Percentiles rank a stretch among this genome's conserved stretches.
phyloP scores from a whole-genome alignment of 345 rosid species.

The Geranium rotundifolium region DNA sequence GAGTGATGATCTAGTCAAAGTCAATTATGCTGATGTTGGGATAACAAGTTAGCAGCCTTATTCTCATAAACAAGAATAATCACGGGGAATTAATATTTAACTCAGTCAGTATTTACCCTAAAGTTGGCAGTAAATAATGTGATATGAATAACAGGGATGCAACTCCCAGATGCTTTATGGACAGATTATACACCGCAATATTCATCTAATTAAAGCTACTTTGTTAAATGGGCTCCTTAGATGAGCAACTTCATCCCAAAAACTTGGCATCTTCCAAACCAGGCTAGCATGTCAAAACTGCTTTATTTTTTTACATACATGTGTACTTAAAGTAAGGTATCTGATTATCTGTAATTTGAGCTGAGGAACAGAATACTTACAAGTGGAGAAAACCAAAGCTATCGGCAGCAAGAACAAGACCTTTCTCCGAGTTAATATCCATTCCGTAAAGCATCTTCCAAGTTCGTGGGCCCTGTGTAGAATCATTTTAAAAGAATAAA shows the following conservation, averaged over 20 bases:
- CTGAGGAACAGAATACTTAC: constrained; percentile 32
- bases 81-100: no score
- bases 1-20: no score
- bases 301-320: neutral
- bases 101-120: no score
- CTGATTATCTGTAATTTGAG: neutral
- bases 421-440: constrained; percentile 80
- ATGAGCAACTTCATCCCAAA: no score
- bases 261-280: neutral
- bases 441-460: constrained; percentile 97
- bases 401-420: constrained; percentile 71
- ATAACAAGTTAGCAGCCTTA: neutral
- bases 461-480: constrained; percentile 44
- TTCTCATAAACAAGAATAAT: neutral
- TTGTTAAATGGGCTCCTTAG: neutral
- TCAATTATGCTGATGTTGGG: neutral
- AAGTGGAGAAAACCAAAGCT: constrained; percentile 70
- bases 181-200: no score
- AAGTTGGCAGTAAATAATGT: no score
- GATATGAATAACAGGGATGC: no score
- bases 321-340: neutral
- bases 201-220: no score
- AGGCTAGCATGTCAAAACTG: neutral
- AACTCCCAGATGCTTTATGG: no score
- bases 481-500: neutral